These are phyloP conservation scores for Rhododendron vialii DNA, from an alignment of 148 eudicot genomes.

Conservation along the genomic window DNA sequence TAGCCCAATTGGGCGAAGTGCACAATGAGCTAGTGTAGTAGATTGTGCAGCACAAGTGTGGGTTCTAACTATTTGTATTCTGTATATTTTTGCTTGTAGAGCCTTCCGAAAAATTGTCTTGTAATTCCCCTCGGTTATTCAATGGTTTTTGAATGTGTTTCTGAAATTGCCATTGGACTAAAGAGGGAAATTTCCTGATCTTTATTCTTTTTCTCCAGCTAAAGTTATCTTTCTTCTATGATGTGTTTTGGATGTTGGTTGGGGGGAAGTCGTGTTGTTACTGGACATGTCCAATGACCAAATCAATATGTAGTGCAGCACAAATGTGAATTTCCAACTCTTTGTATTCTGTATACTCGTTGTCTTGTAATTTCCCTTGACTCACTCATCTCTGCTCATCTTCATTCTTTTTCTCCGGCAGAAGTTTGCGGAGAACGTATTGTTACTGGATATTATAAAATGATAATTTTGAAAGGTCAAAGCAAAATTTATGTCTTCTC, in stretches of 20 bases:
- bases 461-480: not conserved
- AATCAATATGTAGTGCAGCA: too few species aligned
- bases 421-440: not conserved
- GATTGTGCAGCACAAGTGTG: not conserved
- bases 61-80: slow-evolving; percentile 8
- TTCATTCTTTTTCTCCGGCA: not conserved
- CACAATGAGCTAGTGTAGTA: not conserved
- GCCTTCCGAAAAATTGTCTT: not conserved
- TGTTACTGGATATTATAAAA: not conserved
- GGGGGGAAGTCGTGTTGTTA: not conserved
- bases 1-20: not conserved
- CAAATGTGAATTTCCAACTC: not conserved
- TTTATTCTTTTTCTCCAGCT: not conserved
- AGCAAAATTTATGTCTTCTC: not conserved
- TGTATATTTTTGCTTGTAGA: slow-evolving; percentile 14
- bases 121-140: not conserved
- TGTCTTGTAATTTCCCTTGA: not conserved
- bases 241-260: not conserved
- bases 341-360: not conserved
- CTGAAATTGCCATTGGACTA: not conserved
- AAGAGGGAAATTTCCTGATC: not conserved
- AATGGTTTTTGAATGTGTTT: not conserved
- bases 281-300: not conserved
- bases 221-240: not conserved
- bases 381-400: not conserved